Base-by-base conservation (phyloP, 495 filamentous ascomycete genomes). In the Neurospora sp. region DNA sequence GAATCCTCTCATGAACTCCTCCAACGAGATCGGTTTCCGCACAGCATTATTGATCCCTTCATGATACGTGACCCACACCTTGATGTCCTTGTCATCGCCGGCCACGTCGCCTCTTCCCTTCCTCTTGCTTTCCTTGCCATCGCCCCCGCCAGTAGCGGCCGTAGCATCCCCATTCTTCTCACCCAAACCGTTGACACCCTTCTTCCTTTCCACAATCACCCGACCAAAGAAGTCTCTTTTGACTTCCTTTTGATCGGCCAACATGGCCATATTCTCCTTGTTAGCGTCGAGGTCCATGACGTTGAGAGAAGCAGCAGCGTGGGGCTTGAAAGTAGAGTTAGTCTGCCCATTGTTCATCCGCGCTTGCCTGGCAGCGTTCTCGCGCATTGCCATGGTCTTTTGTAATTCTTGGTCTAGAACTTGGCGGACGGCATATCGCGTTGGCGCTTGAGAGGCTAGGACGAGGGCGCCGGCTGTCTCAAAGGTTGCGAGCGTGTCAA, bases 41-140 rank as follows among this genome's bases (percentile, higher is more conserved):
- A 99, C 96, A 10, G 96, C 96, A 83, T 98, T 98, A 75, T 93
- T 96, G 79, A 93, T 91, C n/a, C 96, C 96, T 82, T 98, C 96
- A 77, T 98, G 91, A 79, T 91, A 99, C 73, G 90, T 97, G 31
- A 97, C 90, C 95, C 96, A 99, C 12, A 96, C 90, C 78, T 89
- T 90, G 27, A 82, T 83, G 65, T 87, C 88, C 61, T 81, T 77
- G 37, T 81, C 83, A 9, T 74, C 83, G 31, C 82, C 76, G 65
- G 82, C 81, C 4, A 75, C 81, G 22, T 76, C 76, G 9, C 76
- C 73, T 79, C 68, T 73, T 75, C 65, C 77, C 53, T 53, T 80
- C 74, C 68, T 82, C 75, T 78, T 80, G 17, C 31, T 73, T 44
- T 68, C 70, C 37, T 41, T 65, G 10, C 69, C 44, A 10, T 42